phyloP scores from a whole-genome alignment of 2,329 filamentous ascomycete genomes.

The Aspergillus udagawae region DNA sequence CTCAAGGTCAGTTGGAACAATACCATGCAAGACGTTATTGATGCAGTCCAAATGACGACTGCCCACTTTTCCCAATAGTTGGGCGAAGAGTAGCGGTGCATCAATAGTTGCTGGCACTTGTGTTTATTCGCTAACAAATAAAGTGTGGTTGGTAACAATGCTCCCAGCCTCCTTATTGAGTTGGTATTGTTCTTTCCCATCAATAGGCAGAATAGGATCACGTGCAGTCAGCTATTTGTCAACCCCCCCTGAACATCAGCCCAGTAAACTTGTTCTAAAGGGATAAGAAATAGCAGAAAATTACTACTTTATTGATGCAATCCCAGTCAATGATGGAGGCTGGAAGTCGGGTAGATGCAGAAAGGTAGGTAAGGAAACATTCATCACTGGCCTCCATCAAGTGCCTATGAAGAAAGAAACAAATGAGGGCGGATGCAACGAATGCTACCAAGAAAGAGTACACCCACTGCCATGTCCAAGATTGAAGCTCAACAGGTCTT shows the following conservation, averaged over 20 bases:
- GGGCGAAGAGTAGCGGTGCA: neutral
- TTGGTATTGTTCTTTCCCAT: conserved; percentile 18
- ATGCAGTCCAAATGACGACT: neutral
- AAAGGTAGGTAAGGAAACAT: neutral
- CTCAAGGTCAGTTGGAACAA: neutral
- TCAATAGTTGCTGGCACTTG: conserved; percentile 4
- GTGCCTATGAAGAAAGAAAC: neutral
- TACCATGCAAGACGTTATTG: neutral
- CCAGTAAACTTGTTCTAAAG: neutral
- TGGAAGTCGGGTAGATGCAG: neutral
- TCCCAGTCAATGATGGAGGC: neutral
- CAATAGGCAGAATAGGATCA: conserved; percentile 19
- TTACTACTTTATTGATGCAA: neutral
- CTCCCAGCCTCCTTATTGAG: conserved; percentile 2
- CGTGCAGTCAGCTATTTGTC: conserved; percentile 5
- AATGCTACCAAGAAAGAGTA: neutral
- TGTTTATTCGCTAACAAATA: neutral
- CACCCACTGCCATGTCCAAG: neutral
- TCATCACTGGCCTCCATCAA: neutral
- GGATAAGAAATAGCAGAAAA: neutral
- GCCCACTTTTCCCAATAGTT: neutral
- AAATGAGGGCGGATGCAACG: neutral
- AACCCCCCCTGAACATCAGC: neutral
- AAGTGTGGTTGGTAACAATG: conserved; percentile 9
- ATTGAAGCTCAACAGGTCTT: neutral